Conservation (phyloP, 352 stramenopile genomes). For the Globisporangium irregulare region DNA sequence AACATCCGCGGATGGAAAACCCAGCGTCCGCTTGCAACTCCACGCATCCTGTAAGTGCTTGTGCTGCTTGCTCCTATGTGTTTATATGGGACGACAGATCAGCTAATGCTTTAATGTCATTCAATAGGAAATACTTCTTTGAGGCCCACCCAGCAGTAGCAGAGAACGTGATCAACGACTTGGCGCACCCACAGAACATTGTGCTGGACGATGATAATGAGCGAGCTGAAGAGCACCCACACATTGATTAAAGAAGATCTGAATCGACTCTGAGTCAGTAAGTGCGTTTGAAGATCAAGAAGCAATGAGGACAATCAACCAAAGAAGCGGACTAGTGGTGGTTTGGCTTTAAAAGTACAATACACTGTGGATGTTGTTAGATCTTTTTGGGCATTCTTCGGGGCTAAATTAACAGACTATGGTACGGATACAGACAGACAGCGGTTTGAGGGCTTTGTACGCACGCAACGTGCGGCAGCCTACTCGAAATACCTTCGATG, state of each 20-base stretch:
- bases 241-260: constrained; percentile 46
- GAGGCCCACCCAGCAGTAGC: constrained; percentile 46
- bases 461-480: neutral
- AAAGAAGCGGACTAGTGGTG: neutral
- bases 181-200: constrained; percentile 37
- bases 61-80: constrained; percentile 14
- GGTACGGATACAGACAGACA: constrained; percentile 8
- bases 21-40: constrained; percentile 90
- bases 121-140: constrained; percentile 55
- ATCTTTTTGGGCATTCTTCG: constrained; percentile 6
- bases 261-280: neutral
- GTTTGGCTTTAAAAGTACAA: constrained; percentile 11
- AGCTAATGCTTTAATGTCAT: neutral
- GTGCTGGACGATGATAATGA: constrained; percentile 37
- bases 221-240: constrained; percentile 32
- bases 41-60: constrained; percentile 80
- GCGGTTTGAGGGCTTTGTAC: neutral
- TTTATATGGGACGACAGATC: neutral
- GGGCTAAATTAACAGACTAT: constrained; percentile 15
- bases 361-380: constrained; percentile 13
- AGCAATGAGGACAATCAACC: neutral
- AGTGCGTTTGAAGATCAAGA: neutral
- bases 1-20: constrained; percentile 94
- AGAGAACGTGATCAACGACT: constrained; percentile 63
- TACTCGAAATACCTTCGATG: neutral